Evolutionary conservation across 2,329 filamentous ascomycete species (phyloP), one percentile per base, ranked within the genome.

Genomic region (Aspergillus sp.): DNA sequence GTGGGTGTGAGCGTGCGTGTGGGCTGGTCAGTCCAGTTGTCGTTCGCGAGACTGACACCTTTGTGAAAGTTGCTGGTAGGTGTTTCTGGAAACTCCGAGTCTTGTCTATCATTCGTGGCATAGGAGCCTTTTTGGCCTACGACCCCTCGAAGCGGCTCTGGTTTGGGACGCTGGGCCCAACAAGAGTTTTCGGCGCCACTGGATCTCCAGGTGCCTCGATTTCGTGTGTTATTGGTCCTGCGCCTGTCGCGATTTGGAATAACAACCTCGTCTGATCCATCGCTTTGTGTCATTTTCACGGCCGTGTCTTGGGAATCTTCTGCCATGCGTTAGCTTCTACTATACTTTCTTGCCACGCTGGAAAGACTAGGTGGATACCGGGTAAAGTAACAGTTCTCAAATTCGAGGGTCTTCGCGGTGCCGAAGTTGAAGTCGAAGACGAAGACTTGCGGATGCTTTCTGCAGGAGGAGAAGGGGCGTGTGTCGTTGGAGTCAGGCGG

Each of bases 251-350:
- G 34, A 37, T 37, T 19, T 15, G 2, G 22, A 40, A 68, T 57
- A 7, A 70, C 52, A 17, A 68, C 54, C 44, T 64, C 62, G 24
- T 70, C 68, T 5, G 66, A 68, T 12, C 48, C 54, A 19, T 63
- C 51, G 9, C 60, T 65, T 33, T 58, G 54, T 7, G 53, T 50
- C 57, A 60, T 62, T 17, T 57, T 57, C 12, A 9, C n/a, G 3
- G 13, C 13, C 3, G 22, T 17, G n/a, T n/a, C 20, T 20, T 33
- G n/a, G 22, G 52, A 45, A 3, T 17, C 24, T 42, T 20, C 50
- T 51, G 13, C 46, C 45, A 30, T n/a, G n/a, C 47, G 12, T 55
- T 48, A 51, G 56, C 51, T 39, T 13, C 11, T 40, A 27, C 15
- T 19, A 48, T 20, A 27, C 27, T n/a, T 48, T n/a, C 2, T 12